Percentiles rank a stretch among this genome's conserved stretches.
phyloP scores from a whole-genome alignment of 345 rosid species.

The Bruguiera parviflora region DNA sequence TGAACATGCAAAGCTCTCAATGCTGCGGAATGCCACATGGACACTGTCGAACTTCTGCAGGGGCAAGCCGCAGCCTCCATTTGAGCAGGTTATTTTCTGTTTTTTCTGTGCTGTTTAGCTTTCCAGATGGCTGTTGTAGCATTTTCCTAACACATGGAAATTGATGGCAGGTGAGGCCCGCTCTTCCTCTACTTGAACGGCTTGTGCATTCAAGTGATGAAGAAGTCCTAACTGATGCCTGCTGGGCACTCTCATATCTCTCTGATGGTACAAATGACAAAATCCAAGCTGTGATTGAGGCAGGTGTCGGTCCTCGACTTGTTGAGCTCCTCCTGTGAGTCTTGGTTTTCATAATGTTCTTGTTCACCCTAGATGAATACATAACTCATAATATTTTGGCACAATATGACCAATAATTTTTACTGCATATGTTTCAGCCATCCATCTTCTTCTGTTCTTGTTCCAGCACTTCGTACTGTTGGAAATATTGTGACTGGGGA shows the following conservation, averaged over 20 bases:
- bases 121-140: not conserved
- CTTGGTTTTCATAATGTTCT: not conserved
- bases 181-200: conserved; percentile 25
- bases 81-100: conserved; percentile 24
- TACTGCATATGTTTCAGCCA: conserved; percentile 14
- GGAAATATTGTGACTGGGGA: conserved; percentile 33
- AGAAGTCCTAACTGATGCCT: conserved; percentile 30
- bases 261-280: conserved; percentile 32
- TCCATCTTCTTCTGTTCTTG: conserved; percentile 29
- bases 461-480: conserved; percentile 29
- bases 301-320: conserved; percentile 27
- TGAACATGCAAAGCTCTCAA: conserved; percentile 33
- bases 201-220: conserved; percentile 31
- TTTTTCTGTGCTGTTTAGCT: not conserved
- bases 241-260: conserved; percentile 34
- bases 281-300: conserved; percentile 32
- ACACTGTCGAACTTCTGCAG: conserved; percentile 34
- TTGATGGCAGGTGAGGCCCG: conserved; percentile 23
- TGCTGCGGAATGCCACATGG: conserved; percentile 33
- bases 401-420: too few relatives aligned
- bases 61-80: conserved; percentile 32
- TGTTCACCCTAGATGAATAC: not conserved
- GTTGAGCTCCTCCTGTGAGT: conserved; percentile 29
- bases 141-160: not conserved
- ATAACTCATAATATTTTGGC: too few relatives aligned